These are phyloP conservation scores for Pyrenochaeta sp. DNA, from an alignment of 2,329 filamentous ascomycete genomes.

Conservation along the genomic window DNA sequence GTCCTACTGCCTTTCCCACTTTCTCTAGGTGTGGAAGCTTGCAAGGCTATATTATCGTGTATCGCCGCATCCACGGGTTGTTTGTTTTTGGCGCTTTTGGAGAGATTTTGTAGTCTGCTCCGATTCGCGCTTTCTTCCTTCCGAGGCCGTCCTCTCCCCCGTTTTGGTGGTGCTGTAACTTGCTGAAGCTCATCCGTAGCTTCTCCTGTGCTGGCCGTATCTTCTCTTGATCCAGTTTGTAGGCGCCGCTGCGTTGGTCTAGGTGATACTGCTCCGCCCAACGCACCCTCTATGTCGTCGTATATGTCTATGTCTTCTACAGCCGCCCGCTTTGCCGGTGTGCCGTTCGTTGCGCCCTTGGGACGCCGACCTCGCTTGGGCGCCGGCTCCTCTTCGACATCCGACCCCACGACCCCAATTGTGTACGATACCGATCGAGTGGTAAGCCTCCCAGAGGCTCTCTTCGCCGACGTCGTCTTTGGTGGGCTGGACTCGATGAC, in stretches of 20 bases:
- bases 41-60: constrained; percentile 28
- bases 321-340: constrained; percentile 9
- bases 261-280: constrained; percentile 34
- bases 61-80: constrained; percentile 17
- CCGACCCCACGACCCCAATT: constrained; percentile 14
- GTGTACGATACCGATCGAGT: constrained; percentile 22
- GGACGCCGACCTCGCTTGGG: constrained; percentile 10
- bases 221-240: constrained; percentile 15
- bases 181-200: constrained; percentile 22
- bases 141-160: constrained; percentile 19
- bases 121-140: constrained; percentile 26
- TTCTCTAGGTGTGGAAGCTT: constrained; percentile 21
- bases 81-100: constrained; percentile 18
- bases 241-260: constrained; percentile 8
- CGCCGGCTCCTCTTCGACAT: constrained; percentile 16
- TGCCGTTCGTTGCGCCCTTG: constrained; percentile 20
- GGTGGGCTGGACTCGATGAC: constrained; percentile 32
- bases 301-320: constrained; percentile 47
- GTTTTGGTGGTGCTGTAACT: constrained; percentile 25
- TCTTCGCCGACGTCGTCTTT: constrained; percentile 26
- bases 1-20: constrained; percentile 12
- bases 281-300: constrained; percentile 55
- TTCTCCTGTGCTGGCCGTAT: constrained; percentile 7
- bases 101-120: constrained; percentile 13
- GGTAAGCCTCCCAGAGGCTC: constrained; percentile 30